Conservation (phyloP, 75 land plant genomes). For the Adiantum capillusveneris region DNA sequence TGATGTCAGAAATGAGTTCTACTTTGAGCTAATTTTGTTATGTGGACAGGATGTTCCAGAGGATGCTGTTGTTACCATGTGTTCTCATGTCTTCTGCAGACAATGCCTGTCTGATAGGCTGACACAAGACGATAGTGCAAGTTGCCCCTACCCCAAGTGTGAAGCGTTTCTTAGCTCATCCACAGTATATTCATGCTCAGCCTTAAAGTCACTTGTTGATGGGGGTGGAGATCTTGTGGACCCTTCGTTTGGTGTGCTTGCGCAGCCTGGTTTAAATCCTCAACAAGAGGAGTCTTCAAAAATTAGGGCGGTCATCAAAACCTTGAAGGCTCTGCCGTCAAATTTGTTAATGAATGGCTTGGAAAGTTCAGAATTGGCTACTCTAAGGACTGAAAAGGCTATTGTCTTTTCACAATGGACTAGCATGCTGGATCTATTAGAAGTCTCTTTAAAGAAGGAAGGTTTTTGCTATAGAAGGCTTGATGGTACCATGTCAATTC, state of each 20-base stretch:
- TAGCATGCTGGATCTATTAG: constrained; percentile 88
- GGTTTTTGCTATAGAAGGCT: constrained; percentile 61
- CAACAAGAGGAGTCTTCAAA: constrained; percentile 49
- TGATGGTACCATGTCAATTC: constrained; percentile 88
- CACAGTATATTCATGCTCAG: constrained; percentile 49
- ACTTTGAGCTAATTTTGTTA: too few species aligned
- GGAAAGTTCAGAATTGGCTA: constrained; percentile 1
- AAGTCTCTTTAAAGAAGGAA: constrained; percentile 46
- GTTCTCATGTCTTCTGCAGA: constrained; percentile 92
- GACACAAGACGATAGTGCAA: constrained; percentile 51
- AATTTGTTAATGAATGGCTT: neutral
- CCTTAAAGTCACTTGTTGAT: constrained; percentile 18
- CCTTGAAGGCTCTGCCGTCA: constrained; percentile 38
- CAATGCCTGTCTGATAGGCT: constrained; percentile 72
- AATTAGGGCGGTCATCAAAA: constrained; percentile 61
- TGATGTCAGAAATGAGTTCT: too few species aligned
- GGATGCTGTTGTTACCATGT: constrained; percentile 78
- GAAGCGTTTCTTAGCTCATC: constrained; percentile 46
- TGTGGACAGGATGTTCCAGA: constrained; percentile 82
- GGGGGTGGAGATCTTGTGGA: neutral
- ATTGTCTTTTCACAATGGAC: constrained; percentile 99
- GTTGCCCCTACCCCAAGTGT: constrained; percentile 67
- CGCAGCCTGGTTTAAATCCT: neutral
- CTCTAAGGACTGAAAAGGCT: constrained; percentile 47
- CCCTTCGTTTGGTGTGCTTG: neutral